Conservation (phyloP, 2,329 filamentous ascomycete genomes). For the Cladophialophora psammophila region DNA sequence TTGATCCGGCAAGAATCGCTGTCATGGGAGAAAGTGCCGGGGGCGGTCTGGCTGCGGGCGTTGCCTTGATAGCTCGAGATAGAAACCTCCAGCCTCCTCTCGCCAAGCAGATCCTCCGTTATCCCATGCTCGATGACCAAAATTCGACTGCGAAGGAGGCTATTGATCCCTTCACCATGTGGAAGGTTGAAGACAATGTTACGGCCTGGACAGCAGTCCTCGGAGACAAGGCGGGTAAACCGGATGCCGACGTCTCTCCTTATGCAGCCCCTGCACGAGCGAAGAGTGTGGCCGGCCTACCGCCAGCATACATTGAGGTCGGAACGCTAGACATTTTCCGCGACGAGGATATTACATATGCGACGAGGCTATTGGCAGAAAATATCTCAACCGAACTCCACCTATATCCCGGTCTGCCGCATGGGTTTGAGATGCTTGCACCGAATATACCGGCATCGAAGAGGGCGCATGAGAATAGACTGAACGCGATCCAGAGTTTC, state of each 20-base stretch:
- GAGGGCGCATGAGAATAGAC: constrained; percentile 31
- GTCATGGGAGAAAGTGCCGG: no score
- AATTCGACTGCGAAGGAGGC: no score
- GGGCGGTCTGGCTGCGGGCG: no score
- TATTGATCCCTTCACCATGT: no score
- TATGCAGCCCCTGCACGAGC: constrained; percentile 50
- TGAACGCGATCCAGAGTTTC: constrained; percentile 26
- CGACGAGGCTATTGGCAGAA: constrained; percentile 48
- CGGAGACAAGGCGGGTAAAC: constrained; percentile 29
- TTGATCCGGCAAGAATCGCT: constrained; percentile 46
- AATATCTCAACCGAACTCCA: constrained; percentile 54
- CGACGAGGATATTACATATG: constrained; percentile 52
- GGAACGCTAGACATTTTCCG: constrained; percentile 55
- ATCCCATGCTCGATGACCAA: no score
- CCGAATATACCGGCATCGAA: constrained; percentile 32
- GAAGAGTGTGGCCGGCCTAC: constrained; percentile 48
- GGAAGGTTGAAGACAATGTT: constrained; percentile 50
- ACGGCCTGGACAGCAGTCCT: constrained; percentile 46
- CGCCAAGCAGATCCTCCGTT: no score
- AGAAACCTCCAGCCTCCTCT: no score
- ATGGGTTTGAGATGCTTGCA: constrained; percentile 49
- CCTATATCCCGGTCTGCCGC: constrained; percentile 53
- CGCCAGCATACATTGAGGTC: constrained; percentile 55
- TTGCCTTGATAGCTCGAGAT: no score
- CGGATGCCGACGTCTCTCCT: constrained; percentile 42